Base-by-base conservation (phyloP, 768 basidiomycete genomes). In the Boletus edulis region DNA sequence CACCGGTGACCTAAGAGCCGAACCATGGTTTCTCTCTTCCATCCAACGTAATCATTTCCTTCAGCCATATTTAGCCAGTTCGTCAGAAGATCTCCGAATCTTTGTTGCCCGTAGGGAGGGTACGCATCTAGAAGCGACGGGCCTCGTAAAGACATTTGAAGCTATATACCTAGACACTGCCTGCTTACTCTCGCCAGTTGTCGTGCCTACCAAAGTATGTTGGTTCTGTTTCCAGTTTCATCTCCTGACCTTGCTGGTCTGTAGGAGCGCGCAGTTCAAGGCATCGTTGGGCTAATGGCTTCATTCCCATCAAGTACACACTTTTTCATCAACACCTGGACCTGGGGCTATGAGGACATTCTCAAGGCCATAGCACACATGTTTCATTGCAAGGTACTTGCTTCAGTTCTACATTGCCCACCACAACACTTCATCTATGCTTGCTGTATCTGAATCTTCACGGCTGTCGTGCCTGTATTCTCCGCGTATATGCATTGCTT, bases 281-380 rank as follows among this genome's bases (percentile, higher is more conserved):
- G 86, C 3, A 72, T 96, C 4, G 70, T 92, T 18, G 73, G 82
- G 17, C 76, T 97, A 1, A 87, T 98, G 70, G 73, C 76, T 11
- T 64, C 84, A 4, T 89, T 87, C 53, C 87, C 93, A 0, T 57
- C 74, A 0, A 73, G 78, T 5, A 86, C 86, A 0, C 76, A 83
- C 51, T 97, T 98, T 73, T 98, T 89, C 73, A 77, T 99, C 54
- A 96, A 97, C 65, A 67, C 82, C 0, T 99, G 96, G 96, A 96
- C 95, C 0, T 95, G 90, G 87, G 96, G 96, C 1, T 98, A 97
- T 67, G 96, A 99, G 70, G 91, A 94, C 52, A 74, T 95, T 14
- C 75, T 97, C 29, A 91, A 92, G 63, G 89, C 79, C 0, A 73
- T 98, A 9, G 80, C 88, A 3, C 72, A 76, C 3, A 74, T 77